These are phyloP conservation scores for Vigna nakashimae DNA, from an alignment of 306 rosid species.

Conservation along the genomic window DNA sequence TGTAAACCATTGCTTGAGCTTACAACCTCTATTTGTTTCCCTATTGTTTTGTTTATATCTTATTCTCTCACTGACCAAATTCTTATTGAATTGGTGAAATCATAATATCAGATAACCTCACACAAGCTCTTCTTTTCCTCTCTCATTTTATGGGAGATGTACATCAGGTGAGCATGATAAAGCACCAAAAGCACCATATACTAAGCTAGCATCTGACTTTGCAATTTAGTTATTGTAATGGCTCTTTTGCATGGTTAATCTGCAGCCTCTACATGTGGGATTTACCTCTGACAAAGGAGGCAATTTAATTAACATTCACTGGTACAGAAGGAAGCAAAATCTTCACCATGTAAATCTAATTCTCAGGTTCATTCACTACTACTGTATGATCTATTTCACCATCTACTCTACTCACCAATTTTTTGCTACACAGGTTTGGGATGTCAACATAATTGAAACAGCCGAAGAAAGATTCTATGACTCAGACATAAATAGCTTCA, in stretches of 20 bases:
- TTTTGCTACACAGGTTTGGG: conserved; percentile 72
- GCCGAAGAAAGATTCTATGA: conserved; percentile 66
- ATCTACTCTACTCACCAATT: not conserved
- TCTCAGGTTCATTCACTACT: conserved; percentile 26
- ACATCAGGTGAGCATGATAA: conserved; percentile 66
- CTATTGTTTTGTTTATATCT: not conserved
- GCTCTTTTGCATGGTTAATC: conserved; percentile 21
- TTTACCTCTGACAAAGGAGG: conserved; percentile 85
- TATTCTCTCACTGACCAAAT: conserved; percentile 27
- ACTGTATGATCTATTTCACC: not conserved
- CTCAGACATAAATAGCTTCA: conserved; percentile 47
- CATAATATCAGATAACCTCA: conserved; percentile 71
- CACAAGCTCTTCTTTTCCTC: conserved; percentile 87
- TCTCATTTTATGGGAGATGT: conserved; percentile 92
- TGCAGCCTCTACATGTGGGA: conserved; percentile 96
- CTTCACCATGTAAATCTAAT: conserved; percentile 82
- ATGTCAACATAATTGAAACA: conserved; percentile 75
- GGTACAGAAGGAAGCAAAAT: conserved; percentile 80
- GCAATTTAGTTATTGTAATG: conserved; percentile 4
- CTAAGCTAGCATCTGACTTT: conserved; percentile 8
- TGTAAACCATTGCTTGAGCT: conserved; percentile 48
- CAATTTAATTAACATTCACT: conserved; percentile 72
- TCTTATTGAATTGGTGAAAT: conserved; percentile 20
- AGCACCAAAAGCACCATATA: not conserved
- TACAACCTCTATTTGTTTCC: not conserved